Conservation (phyloP, 805 yeast genomes). For the Komagataella kurtzmanii region DNA sequence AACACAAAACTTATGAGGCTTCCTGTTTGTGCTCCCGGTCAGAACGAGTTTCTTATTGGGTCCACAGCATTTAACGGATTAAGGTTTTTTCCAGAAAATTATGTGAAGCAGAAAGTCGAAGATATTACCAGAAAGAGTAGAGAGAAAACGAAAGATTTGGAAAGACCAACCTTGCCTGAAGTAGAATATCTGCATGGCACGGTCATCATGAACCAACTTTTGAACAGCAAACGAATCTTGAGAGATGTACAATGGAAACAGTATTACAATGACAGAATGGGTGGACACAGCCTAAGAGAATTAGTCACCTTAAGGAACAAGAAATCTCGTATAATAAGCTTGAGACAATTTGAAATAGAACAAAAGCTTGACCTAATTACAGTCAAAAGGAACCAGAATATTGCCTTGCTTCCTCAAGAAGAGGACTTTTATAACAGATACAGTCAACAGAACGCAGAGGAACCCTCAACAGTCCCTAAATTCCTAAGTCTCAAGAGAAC, state of each 20-base stretch:
- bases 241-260: slow-evolving; percentile 33
- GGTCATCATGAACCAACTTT: slow-evolving; percentile 28
- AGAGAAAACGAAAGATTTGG: slow-evolving; percentile 2
- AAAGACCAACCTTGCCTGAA: slow-evolving; percentile 19
- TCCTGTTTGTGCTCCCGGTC: slow-evolving; percentile 4
- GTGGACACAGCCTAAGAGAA: slow-evolving; percentile 14
- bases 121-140: slow-evolving; percentile 10
- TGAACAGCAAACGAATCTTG: slow-evolving; percentile 25
- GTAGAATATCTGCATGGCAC: slow-evolving; percentile 36
- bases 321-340: slow-evolving; percentile 1
- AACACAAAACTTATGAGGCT: slow-evolving; percentile 1
- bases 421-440: background rate
- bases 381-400: background rate
- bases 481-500: background rate
- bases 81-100: background rate
- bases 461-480: background rate
- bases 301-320: background rate
- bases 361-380: slow-evolving; percentile 1
- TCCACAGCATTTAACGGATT: slow-evolving; percentile 6
- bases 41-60: slow-evolving; percentile 8
- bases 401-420: background rate
- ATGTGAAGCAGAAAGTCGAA: background rate
- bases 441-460: background rate
- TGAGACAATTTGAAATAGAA: background rate
- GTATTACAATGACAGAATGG: slow-evolving; percentile 31